Evolutionary conservation across 164 flowering plant genomes (phyloP), one percentile per base, ranked within the genome.

Genomic region (Magnolia kwangsiensis): DNA sequence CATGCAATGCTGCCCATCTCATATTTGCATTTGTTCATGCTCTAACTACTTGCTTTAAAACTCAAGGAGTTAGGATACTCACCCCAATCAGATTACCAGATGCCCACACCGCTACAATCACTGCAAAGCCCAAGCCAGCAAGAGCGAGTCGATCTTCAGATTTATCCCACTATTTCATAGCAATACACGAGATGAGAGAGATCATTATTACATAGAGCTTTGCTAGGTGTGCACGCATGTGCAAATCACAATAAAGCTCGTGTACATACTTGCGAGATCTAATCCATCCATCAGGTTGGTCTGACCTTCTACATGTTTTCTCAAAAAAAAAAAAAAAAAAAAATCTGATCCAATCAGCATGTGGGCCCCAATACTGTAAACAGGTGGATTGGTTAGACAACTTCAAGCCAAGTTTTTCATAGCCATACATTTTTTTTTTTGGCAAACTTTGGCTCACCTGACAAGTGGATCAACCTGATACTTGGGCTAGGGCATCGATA

Each of bases 121-220:
- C 89, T 6, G 97, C 90, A 79, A 95, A 91, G 59, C 98, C 97
- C 81, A 95, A 83, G 61, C 98, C 99, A 70, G 90, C 72, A 55
- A 93, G 74, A 71, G 85, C 98, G 63, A 89, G 4, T 61, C 97
- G 89, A 80, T 95, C 99, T 89, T 95, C 99, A 64, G 94, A 67
- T 0, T 88, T 86, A 50, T 86, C 91, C 98, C 98, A 93, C 99
- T 95, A 88, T 65, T 69, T 18, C 76, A 69, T 29, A 80, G 67
- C n/a, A 74, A 69, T 37, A 37, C 49, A 73, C 50, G 9, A 68
- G 73, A 31, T 11, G 74, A 74, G 59, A 78, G 23, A 63, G 50
- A 50, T 4, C 31, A 74, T 31, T 37, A 64, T 67, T 18, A 18
- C 45, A 37, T 37, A 37, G 45, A 37, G 45, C 45, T 37, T 37